These are phyloP conservation scores for Xylaria venustula DNA, from an alignment of 495 filamentous ascomycete genomes.

Conservation along the genomic window DNA sequence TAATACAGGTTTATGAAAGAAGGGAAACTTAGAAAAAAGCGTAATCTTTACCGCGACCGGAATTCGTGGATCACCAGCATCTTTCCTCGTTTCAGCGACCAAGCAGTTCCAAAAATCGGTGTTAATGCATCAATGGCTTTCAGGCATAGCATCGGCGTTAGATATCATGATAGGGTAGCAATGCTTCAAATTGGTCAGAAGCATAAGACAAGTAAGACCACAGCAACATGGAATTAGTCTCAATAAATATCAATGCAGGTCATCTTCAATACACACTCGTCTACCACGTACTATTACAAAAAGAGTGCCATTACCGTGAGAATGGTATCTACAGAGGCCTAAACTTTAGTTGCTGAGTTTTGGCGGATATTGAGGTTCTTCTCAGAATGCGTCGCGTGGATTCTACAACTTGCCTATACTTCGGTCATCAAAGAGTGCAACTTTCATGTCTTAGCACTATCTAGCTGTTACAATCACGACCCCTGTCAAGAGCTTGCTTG, in stretches of 20 bases:
- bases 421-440: no score
- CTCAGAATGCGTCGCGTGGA: no score
- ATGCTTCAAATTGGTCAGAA: background rate
- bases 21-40: constrained; percentile 8
- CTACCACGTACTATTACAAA: background rate
- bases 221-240: background rate
- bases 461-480: no score
- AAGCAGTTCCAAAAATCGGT: background rate
- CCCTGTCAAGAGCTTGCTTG: no score
- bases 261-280: background rate
- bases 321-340: no score
- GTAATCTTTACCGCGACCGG: background rate
- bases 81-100: background rate
- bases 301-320: no score
- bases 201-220: background rate
- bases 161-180: background rate
- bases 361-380: no score
- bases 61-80: background rate
- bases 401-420: no score
- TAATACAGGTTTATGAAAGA: constrained; percentile 5
- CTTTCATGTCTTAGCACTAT: no score
- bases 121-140: background rate
- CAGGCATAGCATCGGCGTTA: constrained; percentile 4
- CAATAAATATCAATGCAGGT: background rate
- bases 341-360: no score